Evolutionary conservation across 2,329 filamentous ascomycete genomes (phyloP).

Genomic region (Colletotrichum lini): DNA sequence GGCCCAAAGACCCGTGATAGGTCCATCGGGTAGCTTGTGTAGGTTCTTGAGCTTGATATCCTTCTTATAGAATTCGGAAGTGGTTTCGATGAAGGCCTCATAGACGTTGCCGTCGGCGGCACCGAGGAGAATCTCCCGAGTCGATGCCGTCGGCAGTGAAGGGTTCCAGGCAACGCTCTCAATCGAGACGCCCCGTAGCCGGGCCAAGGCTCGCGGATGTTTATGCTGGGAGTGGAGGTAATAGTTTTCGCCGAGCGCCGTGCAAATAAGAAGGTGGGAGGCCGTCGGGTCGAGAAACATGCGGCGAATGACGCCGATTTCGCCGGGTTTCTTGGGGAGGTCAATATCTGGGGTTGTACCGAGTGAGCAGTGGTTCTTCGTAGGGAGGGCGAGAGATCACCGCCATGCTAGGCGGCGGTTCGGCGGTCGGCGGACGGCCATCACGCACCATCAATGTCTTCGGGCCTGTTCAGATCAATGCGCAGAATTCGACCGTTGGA

Average conservation of each 20-base stretch:
- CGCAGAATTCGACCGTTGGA: slow-evolving; percentile 93
- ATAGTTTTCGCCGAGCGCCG: slow-evolving; percentile 93
- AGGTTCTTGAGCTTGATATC: slow-evolving; percentile 91
- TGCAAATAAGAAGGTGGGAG: slow-evolving; percentile 93
- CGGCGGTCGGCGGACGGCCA: slow-evolving; percentile 31
- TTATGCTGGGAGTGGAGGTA: slow-evolving; percentile 97
- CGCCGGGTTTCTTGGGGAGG: slow-evolving; percentile 91
- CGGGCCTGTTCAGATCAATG: slow-evolving; percentile 93
- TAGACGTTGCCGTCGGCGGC: slow-evolving; percentile 96
- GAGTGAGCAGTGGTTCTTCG: slow-evolving; percentile 27
- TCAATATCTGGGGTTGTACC: slow-evolving; percentile 83
- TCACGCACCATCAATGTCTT: slow-evolving; percentile 88
- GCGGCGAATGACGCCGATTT: slow-evolving; percentile 91
- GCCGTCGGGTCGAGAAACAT: slow-evolving; percentile 99
- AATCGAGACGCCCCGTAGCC: slow-evolving; percentile 88
- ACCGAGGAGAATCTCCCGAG: slow-evolving; percentile 92
- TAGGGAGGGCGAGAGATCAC: slow-evolving; percentile 21
- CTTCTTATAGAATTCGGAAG: slow-evolving; percentile 93
- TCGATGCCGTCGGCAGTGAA: slow-evolving; percentile 91
- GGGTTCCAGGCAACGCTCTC: slow-evolving; percentile 97
- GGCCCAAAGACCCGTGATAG: slow-evolving; percentile 88
- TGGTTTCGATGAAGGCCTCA: slow-evolving; percentile 94
- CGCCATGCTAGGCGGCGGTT: background rate
- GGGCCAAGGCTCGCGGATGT: slow-evolving; percentile 84
- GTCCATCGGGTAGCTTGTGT: slow-evolving; percentile 85